Percentiles rank a stretch among this genome's conserved stretches.
Evolutionary conservation across 371 early-diverging fungal species (phyloP).

Genomic region (Lichtheimia ramosa): DNA sequence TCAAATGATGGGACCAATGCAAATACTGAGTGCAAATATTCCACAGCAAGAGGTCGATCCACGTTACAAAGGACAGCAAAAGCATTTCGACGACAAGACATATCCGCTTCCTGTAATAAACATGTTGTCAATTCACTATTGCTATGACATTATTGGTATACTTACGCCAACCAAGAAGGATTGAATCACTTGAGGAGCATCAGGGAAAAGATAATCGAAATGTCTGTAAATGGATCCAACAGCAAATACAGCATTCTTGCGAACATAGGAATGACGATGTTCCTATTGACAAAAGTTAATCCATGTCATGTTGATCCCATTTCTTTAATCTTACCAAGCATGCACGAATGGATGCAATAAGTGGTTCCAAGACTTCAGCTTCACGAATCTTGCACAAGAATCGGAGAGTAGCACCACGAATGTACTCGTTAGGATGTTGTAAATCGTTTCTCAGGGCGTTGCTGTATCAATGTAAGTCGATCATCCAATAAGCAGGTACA

Average conservation of each 20-base stretch:
- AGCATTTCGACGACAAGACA: constrained; percentile 92
- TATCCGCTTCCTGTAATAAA: constrained; percentile 79
- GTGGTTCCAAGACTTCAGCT: constrained; percentile 92
- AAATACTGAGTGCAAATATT: constrained; percentile 77
- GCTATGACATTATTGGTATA: not conserved
- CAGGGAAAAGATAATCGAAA: constrained; percentile 91
- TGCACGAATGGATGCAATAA: constrained; percentile 84
- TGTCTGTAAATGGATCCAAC: constrained; percentile 86
- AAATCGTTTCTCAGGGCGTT: constrained; percentile 97
- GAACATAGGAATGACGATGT: constrained; percentile 96
- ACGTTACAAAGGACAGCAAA: constrained; percentile 87
- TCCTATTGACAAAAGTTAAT: constrained; percentile 48
- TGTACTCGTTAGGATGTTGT: constrained; percentile 98
- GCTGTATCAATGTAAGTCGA: constrained; percentile 35
- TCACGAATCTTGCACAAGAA: constrained; percentile 95
- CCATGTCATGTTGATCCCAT: not conserved
- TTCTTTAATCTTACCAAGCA: constrained; percentile 68
- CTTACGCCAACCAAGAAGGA: constrained; percentile 70
- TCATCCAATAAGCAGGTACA: not conserved
- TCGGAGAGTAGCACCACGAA: constrained; percentile 94
- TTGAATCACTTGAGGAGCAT: constrained; percentile 90
- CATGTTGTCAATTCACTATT: not conserved
- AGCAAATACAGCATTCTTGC: constrained; percentile 97
- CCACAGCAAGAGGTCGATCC: constrained; percentile 77
- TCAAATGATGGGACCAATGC: constrained; percentile 80